Evolutionary conservation across 2,329 filamentous ascomycete species (phyloP), one percentile per base, ranked within the genome.

Genomic region (Thielaviopsis populi): DNA sequence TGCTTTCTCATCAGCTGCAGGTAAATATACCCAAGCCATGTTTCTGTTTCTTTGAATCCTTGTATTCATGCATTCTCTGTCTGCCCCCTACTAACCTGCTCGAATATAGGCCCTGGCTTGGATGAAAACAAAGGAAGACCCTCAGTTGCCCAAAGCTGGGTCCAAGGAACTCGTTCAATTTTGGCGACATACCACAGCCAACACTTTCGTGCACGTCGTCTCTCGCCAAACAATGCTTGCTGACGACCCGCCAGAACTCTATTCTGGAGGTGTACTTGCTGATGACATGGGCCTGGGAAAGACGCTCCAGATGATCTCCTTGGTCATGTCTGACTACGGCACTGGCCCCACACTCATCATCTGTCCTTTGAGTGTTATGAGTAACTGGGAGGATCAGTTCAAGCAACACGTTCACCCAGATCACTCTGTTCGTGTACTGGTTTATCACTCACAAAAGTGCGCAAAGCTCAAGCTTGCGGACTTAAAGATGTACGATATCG

Each of bases 201-300:
- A 22, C 8, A 2, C 11, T 8, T 62, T 46, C 40, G n/a, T 33
- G n/a, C 19, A 62, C 41, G 40, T 59, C 30, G 30, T 58, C 22
- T 61, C 54, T 3, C 17, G 40, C 22, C 33, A 46, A 7, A 13
- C 11, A 0, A 3, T 41, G 17, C 10, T 22, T 2, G 6, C 22
- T 41, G 10, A 43, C 5, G 10, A 72, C 2, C 73, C 79, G 1
- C 89, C 89, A 0, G 73, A 75, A 0, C 78, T 95, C 24, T 83
- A 88, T 6, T 88, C 84, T 60, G 91, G 91, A 19, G 91, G 91
- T 40, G 91, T 96, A 60, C 79, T 96, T 8, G 89, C 90, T 1
- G 91, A 96, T 72, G 91, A 96, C 69, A 96, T 96, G 91, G 91
- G 91, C 2, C 75, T 96, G 4, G 91, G 91, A 27, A 95, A 95